A percentile compares a stretch with the other conserved stretches of the same genome.
phyloP scores from a whole-genome alignment of 2,329 filamentous ascomycete species.

The Claviceps humidiphila region DNA sequence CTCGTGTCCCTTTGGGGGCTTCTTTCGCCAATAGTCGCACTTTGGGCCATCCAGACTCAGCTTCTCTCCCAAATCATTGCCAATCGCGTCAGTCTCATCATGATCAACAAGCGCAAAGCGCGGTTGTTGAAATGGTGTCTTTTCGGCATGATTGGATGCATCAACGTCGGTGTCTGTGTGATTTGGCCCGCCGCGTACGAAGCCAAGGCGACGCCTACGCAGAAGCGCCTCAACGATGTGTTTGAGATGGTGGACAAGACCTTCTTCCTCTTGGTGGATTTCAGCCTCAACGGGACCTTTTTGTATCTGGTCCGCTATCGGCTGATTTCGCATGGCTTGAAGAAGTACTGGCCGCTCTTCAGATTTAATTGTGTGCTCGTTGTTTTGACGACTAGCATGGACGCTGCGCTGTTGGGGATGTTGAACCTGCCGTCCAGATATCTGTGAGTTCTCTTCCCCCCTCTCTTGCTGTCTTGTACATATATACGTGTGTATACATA shows the following conservation, averaged over 20 bases:
- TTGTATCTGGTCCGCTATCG: slow-evolving; percentile 30
- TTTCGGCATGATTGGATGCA: slow-evolving; percentile 17
- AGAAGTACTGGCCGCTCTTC: slow-evolving; percentile 36
- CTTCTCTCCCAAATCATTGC: slow-evolving; percentile 31
- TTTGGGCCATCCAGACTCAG: slow-evolving; percentile 21
- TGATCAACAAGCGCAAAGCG: slow-evolving; percentile 22
- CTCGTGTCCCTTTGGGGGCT: too few species aligned
- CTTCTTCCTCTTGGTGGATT: slow-evolving; percentile 35
- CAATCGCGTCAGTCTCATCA: slow-evolving; percentile 29
- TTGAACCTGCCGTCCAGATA: slow-evolving; percentile 10
- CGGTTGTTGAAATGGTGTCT: slow-evolving; percentile 23
- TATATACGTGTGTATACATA: background rate
- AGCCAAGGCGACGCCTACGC: background rate
- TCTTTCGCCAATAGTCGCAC: background rate
- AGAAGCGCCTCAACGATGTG: slow-evolving; percentile 9
- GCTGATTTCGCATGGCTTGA: slow-evolving; percentile 31
- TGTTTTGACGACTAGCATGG: slow-evolving; percentile 33
- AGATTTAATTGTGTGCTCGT: slow-evolving; percentile 36
- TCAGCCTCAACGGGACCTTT: slow-evolving; percentile 36
- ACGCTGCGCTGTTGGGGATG: slow-evolving; percentile 18
- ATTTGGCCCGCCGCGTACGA: slow-evolving; percentile 27
- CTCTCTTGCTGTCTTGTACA: background rate
- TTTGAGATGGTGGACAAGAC: slow-evolving; percentile 25
- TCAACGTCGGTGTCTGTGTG: slow-evolving; percentile 26
- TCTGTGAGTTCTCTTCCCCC: background rate